These are phyloP conservation scores for Pythium sp. DNA, from an alignment of 352 stramenopile species.

Conservation along the genomic window DNA sequence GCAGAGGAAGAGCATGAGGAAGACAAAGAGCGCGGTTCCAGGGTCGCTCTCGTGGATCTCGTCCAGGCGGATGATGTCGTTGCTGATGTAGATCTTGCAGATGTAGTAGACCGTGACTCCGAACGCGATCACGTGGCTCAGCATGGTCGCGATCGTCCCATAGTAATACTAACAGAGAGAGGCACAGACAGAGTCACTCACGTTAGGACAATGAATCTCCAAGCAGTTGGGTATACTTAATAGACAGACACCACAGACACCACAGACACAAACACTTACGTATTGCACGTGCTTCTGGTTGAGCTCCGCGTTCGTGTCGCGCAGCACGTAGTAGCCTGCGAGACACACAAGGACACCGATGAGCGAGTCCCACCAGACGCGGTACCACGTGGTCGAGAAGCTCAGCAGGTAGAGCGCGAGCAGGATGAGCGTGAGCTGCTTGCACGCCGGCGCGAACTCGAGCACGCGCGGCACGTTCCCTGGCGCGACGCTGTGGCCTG, in stretches of 20 bases:
- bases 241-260: background rate
- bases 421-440: conserved; percentile 53
- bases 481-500: background rate
- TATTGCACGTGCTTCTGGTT: conserved; percentile 30
- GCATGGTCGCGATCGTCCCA: conserved; percentile 46
- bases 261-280: conserved; percentile 15
- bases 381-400: conserved; percentile 79
- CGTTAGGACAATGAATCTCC: background rate
- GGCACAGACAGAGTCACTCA: background rate
- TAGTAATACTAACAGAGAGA: conserved; percentile 46
- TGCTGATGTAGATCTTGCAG: conserved; percentile 49
- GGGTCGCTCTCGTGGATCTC: conserved; percentile 24
- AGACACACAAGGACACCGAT: conserved; percentile 46
- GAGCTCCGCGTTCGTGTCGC: conserved; percentile 43
- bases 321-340: conserved; percentile 56
- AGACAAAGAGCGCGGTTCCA: conserved; percentile 55
- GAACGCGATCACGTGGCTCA: conserved; percentile 58
- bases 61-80: conserved; percentile 42
- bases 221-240: no score
- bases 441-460: conserved; percentile 61
- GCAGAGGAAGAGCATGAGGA: conserved; percentile 54
- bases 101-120: conserved; percentile 55
- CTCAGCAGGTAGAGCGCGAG: conserved; percentile 50
- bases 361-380: conserved; percentile 78
- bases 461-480: conserved; percentile 43